phyloP scores from a whole-genome alignment of 805 yeast genomes.

The Saturnispora sekii region DNA sequence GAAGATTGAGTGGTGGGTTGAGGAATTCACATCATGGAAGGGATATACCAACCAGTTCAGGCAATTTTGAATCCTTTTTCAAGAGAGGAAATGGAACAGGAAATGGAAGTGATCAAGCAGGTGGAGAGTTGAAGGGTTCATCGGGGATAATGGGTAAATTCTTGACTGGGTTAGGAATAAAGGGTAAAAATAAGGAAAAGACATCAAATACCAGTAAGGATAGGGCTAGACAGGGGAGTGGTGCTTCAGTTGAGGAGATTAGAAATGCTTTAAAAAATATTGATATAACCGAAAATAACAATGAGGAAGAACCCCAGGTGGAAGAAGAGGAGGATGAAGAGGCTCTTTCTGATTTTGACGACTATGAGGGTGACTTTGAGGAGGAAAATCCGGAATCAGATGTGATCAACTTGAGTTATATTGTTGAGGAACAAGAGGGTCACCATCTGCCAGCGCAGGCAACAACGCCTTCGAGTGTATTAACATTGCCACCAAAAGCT shows the following conservation, averaged over 20 bases:
- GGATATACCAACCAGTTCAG: background rate
- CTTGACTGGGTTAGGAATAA: constrained; percentile 1
- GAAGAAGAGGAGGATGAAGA: constrained; percentile 7
- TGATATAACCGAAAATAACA: constrained; percentile 22
- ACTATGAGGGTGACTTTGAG: constrained; percentile 1
- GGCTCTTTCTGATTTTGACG: constrained; percentile 3
- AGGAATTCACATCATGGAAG: background rate
- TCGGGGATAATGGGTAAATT: background rate
- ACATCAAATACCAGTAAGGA: background rate
- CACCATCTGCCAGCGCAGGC: too few species aligned
- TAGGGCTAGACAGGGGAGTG: background rate
- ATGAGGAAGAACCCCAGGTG: constrained; percentile 24
- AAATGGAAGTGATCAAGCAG: constrained; percentile 2
- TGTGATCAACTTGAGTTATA: background rate
- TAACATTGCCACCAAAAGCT: too few species aligned
- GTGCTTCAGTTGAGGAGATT: constrained; percentile 4
- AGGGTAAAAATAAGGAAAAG: background rate
- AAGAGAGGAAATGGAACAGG: constrained; percentile 10
- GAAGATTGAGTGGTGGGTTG: background rate
- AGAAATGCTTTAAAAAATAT: constrained; percentile 4
- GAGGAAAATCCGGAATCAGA: background rate
- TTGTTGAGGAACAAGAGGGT: background rate
- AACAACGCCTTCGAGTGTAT: too few species aligned
- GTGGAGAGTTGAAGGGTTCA: background rate
- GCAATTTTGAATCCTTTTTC: constrained; percentile 16